These are phyloP conservation scores for Xerocomellus intermedius DNA, from an alignment of 768 basidiomycete genomes.

Conservation along the genomic window DNA sequence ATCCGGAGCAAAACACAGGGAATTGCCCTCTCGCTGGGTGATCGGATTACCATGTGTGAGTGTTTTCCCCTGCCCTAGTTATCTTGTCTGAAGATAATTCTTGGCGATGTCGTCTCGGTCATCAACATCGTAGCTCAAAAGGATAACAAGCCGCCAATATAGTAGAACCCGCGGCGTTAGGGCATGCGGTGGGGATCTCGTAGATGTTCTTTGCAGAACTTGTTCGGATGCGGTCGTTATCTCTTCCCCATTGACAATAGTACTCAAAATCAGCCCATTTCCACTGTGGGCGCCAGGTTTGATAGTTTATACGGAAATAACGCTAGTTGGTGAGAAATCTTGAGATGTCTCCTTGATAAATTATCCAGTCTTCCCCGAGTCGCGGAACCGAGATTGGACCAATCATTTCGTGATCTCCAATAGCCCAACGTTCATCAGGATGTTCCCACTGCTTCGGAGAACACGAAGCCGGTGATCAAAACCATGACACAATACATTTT, in stretches of 20 bases:
- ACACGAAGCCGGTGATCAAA: background rate
- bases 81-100: background rate
- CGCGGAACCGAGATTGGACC: background rate
- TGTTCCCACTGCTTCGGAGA: too few relatives aligned
- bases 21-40: constrained; percentile 92
- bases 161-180: background rate
- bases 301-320: background rate
- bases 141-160: constrained; percentile 36
- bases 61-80: background rate
- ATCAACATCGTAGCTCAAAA: constrained; percentile 37
- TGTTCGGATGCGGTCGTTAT: background rate
- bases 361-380: background rate
- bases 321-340: too few relatives aligned
- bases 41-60: constrained; percentile 71
- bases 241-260: background rate
- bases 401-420: background rate
- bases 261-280: background rate
- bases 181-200: background rate
- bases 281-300: background rate
- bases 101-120: background rate
- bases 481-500: background rate
- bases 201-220: background rate
- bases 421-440: background rate
- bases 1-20: constrained; percentile 98
- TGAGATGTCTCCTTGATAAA: background rate